A percentile compares a stretch with the other conserved stretches of the same genome.
Conservation (phyloP, 768 basidiomycete genomes). For the Tylopilus sp. region DNA sequence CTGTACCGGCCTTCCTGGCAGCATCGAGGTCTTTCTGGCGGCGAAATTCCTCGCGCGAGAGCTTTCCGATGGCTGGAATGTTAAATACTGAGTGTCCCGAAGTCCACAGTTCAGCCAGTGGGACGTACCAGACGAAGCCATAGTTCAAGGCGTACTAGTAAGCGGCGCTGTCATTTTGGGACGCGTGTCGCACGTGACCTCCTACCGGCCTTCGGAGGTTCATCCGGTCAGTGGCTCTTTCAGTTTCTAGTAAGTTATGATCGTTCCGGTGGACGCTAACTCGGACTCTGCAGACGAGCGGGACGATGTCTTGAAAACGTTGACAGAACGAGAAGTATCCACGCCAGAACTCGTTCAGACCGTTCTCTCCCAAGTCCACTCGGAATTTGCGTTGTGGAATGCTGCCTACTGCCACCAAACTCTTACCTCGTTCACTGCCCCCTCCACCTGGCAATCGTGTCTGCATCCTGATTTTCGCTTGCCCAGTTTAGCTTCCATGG, state of each 20-base stretch:
- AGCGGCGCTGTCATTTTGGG: neutral
- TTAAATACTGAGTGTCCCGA: neutral
- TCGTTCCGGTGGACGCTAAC: neutral
- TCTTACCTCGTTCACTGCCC: slow-evolving; percentile 12
- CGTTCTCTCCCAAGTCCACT: slow-evolving; percentile 21
- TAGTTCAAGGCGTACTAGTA: slow-evolving; percentile 5
- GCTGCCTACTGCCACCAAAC: slow-evolving; percentile 8
- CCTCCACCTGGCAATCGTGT: slow-evolving; percentile 16
- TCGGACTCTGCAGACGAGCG: slow-evolving; percentile 9
- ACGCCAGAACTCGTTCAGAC: slow-evolving; percentile 12
- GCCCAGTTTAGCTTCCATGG: neutral
- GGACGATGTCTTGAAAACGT: slow-evolving; percentile 5
- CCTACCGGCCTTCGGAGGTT: neutral
- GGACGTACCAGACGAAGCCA: slow-evolving; percentile 29
- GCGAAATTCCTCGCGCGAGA: slow-evolving; percentile 92
- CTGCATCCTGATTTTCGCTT: slow-evolving; percentile 11
- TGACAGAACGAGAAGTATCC: neutral
- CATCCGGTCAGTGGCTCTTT: too few species aligned
- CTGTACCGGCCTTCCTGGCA: slow-evolving; percentile 97
- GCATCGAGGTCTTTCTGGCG: slow-evolving; percentile 97
- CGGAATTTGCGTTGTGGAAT: slow-evolving; percentile 24
- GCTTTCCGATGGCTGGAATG: slow-evolving; percentile 60
- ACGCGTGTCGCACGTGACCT: slow-evolving; percentile 7
- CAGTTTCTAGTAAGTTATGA: neutral
- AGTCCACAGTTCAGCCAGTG: neutral